A percentile compares a stretch with the other conserved stretches of the same genome.
These are phyloP conservation scores for Suillus hirtellus DNA, from an alignment of 768 basidiomycete species.

Conservation along the genomic window DNA sequence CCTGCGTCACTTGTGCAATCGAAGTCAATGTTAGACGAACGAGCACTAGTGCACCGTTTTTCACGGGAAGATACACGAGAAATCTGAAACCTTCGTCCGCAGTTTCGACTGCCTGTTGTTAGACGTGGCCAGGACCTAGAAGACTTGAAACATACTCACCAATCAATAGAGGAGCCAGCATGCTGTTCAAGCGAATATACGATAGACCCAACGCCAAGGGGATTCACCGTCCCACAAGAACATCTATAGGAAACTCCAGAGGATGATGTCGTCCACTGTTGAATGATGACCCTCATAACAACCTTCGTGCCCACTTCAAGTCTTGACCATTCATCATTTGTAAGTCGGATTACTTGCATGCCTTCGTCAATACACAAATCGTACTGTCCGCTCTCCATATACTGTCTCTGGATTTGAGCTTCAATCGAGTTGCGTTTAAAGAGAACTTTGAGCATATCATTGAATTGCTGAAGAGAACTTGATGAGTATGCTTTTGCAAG, in stretches of 20 bases:
- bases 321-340: not conserved
- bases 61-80: not conserved
- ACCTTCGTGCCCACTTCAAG: constrained; percentile 27
- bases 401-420: constrained; percentile 18
- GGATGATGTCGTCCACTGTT: not conserved
- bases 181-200: constrained; percentile 23
- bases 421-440: constrained; percentile 20
- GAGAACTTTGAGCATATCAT: constrained; percentile 7
- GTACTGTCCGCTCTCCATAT: constrained; percentile 25
- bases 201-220: constrained; percentile 15
- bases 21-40: not conserved
- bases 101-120: constrained; percentile 18
- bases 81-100: constrained; percentile 30
- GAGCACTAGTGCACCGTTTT: not conserved
- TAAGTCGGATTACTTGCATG: not conserved
- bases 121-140: constrained; percentile 7
- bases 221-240: constrained; percentile 21
- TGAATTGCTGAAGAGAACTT: constrained; percentile 13
- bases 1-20: not conserved
- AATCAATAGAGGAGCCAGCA: constrained; percentile 25
- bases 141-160: constrained; percentile 14
- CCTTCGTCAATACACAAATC: constrained; percentile 16
- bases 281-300: constrained; percentile 19
- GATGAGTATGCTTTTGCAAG: not conserved
- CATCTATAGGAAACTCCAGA: not conserved